A percentile compares a stretch with the other conserved stretches of the same genome.
Conservation (phyloP, 2,329 filamentous ascomycete genomes). For the Pseudohalonectria lignicola region DNA sequence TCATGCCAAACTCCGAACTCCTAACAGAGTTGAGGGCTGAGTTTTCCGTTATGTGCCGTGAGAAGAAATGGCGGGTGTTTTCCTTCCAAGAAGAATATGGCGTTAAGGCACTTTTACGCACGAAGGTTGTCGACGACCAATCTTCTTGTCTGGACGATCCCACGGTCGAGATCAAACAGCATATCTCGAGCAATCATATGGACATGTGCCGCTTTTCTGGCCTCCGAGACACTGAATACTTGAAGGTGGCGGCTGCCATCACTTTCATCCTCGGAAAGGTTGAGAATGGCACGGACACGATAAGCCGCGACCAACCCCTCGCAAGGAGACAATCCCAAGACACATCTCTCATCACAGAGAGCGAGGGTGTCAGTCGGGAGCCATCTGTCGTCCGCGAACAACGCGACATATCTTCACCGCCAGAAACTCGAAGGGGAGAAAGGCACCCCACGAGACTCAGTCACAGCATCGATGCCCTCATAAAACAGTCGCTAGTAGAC, state of each 20-base stretch:
- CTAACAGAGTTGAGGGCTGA: conserved; percentile 18
- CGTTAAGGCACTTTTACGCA: conserved; percentile 2
- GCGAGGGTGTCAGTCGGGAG: background rate
- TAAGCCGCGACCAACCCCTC: background rate
- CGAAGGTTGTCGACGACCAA: conserved; percentile 21
- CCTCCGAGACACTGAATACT: conserved; percentile 17
- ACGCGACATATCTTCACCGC: background rate
- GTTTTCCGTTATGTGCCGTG: conserved; percentile 16
- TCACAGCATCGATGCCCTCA: background rate
- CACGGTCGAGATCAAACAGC: conserved; percentile 17
- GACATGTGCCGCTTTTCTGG: conserved; percentile 22
- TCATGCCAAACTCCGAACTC: conserved; percentile 20
- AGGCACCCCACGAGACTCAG: background rate
- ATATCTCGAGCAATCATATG: conserved; percentile 21
- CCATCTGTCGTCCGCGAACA: background rate
- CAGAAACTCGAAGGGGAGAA: background rate
- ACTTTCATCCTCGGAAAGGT: background rate
- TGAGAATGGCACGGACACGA: background rate
- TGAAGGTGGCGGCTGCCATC: conserved; percentile 14
- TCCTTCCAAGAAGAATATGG: conserved; percentile 21
- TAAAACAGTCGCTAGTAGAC: background rate
- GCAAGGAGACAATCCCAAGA: background rate
- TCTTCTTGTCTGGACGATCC: conserved; percentile 22
- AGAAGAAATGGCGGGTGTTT: conserved; percentile 19
- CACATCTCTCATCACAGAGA: background rate